A percentile compares a stretch with the other conserved stretches of the same genome.
Conservation (phyloP, 495 filamentous ascomycete species). For the Xylaria flabelliformis region DNA sequence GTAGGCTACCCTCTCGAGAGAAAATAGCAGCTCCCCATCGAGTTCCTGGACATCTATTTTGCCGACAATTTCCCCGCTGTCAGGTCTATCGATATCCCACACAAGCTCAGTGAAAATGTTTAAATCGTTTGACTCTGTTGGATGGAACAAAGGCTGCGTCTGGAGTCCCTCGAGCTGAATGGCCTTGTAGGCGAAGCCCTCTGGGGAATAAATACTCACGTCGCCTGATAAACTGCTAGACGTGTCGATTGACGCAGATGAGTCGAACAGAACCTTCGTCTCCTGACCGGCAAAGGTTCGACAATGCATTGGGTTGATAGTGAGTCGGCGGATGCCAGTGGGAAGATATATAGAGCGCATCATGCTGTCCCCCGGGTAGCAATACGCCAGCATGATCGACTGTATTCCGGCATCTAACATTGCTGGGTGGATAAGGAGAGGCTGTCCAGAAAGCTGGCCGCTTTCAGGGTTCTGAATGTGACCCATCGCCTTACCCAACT, state of each 20-base stretch:
- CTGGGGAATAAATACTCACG: not conserved
- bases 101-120: conserved; percentile 3
- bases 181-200: not conserved
- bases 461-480: not conserved
- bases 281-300: not conserved
- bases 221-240: not conserved
- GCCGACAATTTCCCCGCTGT: not conserved
- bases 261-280: not conserved
- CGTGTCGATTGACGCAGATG: not conserved
- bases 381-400: conserved; percentile 34
- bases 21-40: not conserved
- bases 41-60: not conserved
- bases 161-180: conserved; percentile 6
- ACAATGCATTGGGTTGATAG: conserved; percentile 20
- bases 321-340: conserved; percentile 27
- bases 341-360: conserved; percentile 37
- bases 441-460: not conserved
- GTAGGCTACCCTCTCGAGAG: conserved; percentile 37
- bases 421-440: conserved; percentile 34
- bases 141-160: not conserved
- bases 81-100: conserved; percentile 14
- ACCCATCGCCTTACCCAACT: conserved; percentile 9
- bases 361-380: conserved; percentile 31
- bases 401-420: conserved; percentile 40
- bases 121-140: not conserved